phyloP scores from a whole-genome alignment of 2,329 filamentous ascomycete genomes.

The Remersonia thermophila region DNA sequence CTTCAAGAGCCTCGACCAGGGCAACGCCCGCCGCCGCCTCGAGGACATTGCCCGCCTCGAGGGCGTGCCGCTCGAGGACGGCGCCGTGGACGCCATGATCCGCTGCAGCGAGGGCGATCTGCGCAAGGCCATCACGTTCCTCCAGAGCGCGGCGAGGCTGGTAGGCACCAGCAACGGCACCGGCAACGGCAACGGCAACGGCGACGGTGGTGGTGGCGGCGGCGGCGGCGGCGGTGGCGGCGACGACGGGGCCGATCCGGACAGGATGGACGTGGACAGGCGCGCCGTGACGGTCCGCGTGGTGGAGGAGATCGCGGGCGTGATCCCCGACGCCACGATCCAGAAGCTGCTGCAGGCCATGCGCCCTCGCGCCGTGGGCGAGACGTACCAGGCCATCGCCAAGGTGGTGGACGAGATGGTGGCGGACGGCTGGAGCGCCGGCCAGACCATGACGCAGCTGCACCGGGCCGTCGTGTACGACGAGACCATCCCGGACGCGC shows the following conservation, averaged over 20 bases:
- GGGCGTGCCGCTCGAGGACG: conserved; percentile 61
- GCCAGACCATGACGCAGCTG: conserved; percentile 65
- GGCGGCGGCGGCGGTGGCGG: conserved; percentile 50
- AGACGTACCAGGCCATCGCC: conserved; percentile 61
- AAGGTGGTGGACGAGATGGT: conserved; percentile 80
- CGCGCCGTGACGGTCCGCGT: conserved; percentile 60
- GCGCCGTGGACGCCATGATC: conserved; percentile 73
- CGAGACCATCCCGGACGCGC: conserved; percentile 67
- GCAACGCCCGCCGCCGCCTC: conserved; percentile 66
- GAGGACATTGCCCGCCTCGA: conserved; percentile 74
- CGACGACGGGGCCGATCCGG: conserved; percentile 41
- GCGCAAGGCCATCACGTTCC: conserved; percentile 86
- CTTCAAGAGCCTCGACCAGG: conserved; percentile 89
- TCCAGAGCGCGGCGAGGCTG: conserved; percentile 86
- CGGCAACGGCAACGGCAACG: too few relatives aligned
- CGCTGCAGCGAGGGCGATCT: conserved; percentile 86
- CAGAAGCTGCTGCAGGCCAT: conserved; percentile 60
- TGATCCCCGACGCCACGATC: conserved; percentile 70
- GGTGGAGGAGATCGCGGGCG: conserved; percentile 90
- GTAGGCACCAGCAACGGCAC: conserved; percentile 57
- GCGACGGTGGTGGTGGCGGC: too few relatives aligned
- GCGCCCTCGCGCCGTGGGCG: conserved; percentile 52
- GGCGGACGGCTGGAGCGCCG: conserved; percentile 92
- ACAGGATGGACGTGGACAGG: conserved; percentile 49
- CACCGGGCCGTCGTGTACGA: conserved; percentile 77